phyloP scores from a whole-genome alignment of 495 filamentous ascomycete genomes.

The Parachaetomium inaequale region DNA sequence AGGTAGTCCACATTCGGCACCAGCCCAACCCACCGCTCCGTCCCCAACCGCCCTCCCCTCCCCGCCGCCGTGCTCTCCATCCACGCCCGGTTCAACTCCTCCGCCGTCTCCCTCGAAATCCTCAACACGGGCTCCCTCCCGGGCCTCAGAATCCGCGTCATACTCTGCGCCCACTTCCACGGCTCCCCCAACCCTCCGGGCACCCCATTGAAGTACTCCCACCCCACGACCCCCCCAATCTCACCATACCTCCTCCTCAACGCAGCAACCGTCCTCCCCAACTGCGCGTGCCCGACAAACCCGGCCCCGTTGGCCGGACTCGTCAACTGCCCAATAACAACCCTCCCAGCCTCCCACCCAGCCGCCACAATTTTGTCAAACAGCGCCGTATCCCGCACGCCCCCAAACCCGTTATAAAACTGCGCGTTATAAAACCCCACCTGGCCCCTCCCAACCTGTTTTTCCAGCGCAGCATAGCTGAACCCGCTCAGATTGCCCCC shows the following conservation, averaged over 20 bases:
- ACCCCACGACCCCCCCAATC: conserved; percentile 81
- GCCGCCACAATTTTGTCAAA: conserved; percentile 60
- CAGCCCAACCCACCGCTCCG: neutral
- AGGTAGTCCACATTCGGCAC: conserved; percentile 29
- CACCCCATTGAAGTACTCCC: conserved; percentile 77
- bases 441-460: conserved; percentile 24
- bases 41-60: neutral
- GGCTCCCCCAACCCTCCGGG: conserved; percentile 56
- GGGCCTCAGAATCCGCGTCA: conserved; percentile 51
- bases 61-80: conserved; percentile 12
- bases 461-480: conserved; percentile 63
- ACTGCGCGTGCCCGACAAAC: conserved; percentile 34
- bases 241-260: conserved; percentile 50
- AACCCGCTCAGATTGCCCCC: conserved; percentile 72
- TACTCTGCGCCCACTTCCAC: conserved; percentile 67
- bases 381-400: conserved; percentile 50
- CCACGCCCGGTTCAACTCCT: conserved; percentile 23
- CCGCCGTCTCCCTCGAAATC: conserved; percentile 20
- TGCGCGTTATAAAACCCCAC: conserved; percentile 79
- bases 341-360: conserved; percentile 61
- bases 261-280: conserved; percentile 43
- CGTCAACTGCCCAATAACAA: conserved; percentile 72
- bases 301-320: conserved; percentile 61
- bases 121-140: conserved; percentile 20
- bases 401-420: conserved; percentile 82